These are phyloP conservation scores for Naegleria fowleri DNA, from an alignment of 208 protist genomes.

Conservation along the genomic window DNA sequence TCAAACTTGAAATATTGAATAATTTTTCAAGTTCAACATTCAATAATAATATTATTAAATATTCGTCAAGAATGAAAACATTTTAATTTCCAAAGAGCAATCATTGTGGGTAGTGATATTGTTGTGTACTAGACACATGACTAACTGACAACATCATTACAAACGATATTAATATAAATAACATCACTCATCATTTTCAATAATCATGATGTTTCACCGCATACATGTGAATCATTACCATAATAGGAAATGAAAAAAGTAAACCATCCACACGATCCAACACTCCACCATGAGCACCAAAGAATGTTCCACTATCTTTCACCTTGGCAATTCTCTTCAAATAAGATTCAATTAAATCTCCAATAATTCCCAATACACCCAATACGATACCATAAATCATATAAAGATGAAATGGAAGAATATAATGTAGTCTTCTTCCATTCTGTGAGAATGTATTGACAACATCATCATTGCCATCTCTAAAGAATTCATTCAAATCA, in stretches of 20 bases:
- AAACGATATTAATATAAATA: too few relatives aligned
- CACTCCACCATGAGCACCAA: slow-evolving; percentile 76
- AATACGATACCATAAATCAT: slow-evolving; percentile 56
- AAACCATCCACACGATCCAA: slow-evolving; percentile 77
- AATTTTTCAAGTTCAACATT: too few relatives aligned
- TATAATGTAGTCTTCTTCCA: slow-evolving; percentile 43
- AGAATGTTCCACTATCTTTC: slow-evolving; percentile 71
- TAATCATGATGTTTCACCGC: too few relatives aligned
- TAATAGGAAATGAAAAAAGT: slow-evolving; percentile 63
- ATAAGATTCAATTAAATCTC: slow-evolving; percentile 74
- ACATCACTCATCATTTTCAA: too few relatives aligned
- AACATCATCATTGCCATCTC: slow-evolving; percentile 35
- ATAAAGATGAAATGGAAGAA: slow-evolving; percentile 40
- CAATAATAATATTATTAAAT: too few relatives aligned
- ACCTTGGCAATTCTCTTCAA: slow-evolving; percentile 70
- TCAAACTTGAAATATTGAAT: too few relatives aligned
- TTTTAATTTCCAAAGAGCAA: too few relatives aligned
- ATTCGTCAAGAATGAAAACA: too few relatives aligned
- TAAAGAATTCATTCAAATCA: slow-evolving; percentile 23
- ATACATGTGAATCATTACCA: slow-evolving; percentile 44
- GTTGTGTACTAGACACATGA: too few relatives aligned
- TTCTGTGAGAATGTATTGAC: too few relatives aligned
- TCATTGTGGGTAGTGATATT: too few relatives aligned
- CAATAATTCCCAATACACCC: slow-evolving; percentile 63
- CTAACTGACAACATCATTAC: too few relatives aligned